Conservation (phyloP, 805 yeast genomes). For the Zygosaccharomyces rouxii region DNA sequence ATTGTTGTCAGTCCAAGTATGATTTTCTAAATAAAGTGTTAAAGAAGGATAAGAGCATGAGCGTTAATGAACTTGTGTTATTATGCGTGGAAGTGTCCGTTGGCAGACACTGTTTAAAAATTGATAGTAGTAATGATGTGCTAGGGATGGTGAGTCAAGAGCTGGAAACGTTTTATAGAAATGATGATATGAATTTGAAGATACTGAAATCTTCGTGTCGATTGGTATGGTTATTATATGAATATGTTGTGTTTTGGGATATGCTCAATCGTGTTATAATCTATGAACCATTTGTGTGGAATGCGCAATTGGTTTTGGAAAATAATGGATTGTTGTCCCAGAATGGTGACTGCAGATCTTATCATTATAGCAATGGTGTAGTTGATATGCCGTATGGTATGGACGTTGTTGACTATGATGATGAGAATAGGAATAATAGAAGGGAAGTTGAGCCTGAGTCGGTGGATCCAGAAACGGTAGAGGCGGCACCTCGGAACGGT, state of each 20-base stretch:
- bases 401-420: constrained; percentile 1
- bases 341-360: constrained; percentile 7
- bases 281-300: constrained; percentile 13
- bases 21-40: background rate
- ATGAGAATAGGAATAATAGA: too few species aligned
- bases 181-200: constrained; percentile 8
- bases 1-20: constrained; percentile 9
- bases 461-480: too few species aligned
- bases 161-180: constrained; percentile 2
- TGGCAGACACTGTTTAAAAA: constrained; percentile 9
- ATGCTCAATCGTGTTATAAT: constrained; percentile 11
- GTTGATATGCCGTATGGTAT: background rate
- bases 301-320: constrained; percentile 10
- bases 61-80: background rate
- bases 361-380: background rate
- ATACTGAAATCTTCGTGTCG: constrained; percentile 15
- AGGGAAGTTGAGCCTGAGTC: too few species aligned
- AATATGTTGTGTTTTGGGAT: constrained; percentile 11
- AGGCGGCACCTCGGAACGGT: background rate
- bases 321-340: constrained; percentile 11
- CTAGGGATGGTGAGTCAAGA: constrained; percentile 8
- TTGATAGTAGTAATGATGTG: background rate
- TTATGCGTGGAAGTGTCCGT: constrained; percentile 7
- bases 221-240: constrained; percentile 13
- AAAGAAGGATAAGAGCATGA: background rate